Base-by-base conservation (phyloP, 164 flowering plant species). In the Vitis rotundifolia region DNA sequence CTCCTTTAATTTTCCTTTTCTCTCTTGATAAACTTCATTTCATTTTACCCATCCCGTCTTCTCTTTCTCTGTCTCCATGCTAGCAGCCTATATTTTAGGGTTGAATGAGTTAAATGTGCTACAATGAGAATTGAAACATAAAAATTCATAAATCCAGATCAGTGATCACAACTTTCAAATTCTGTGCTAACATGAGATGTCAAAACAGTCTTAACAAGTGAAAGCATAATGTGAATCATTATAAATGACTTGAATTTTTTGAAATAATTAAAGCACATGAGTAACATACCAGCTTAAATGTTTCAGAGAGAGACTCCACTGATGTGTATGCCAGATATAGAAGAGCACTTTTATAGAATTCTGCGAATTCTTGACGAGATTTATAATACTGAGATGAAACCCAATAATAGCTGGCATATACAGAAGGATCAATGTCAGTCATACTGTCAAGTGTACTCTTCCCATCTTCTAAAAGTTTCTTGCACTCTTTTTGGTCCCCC, bases 341-440 rank as follows among this genome's bases (percentile, higher is more conserved):
- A 72, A 95, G 97, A 64, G 94, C 91, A 79, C 85, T 89, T 71
- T 82, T 93, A 75, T 93, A 95, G 77, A 93, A 95, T 69, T 91
- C 97, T 0, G 96, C 93, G 77, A 90, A 95, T 80, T 93, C 99
- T 62, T 86, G 91, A 51, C 79, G 89, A 49, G 83, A 77, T 68
- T 93, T 93, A 66, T 91, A 81, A 64, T 76, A 91, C 64, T 89
- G 98, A 69, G 97, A 95, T 29, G 97, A 93, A 69, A 91, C 84
- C 99, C 99, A 93, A 73, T 88, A 85, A 77, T 83, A 89, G 78
- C 81, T 91, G 49, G 99, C 94, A 89, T 93, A 90, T 8, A 95
- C 99, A 28, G 99, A 91, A 37, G 98, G 99, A 85, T 95, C 99
- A 61, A 95, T 90, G 68, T 95, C 98, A 49, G 97, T 91, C 99